Evolutionary conservation across 768 basidiomycete species (phyloP), one percentile per base, ranked within the genome.

Genomic region (Lactarius sp.): DNA sequence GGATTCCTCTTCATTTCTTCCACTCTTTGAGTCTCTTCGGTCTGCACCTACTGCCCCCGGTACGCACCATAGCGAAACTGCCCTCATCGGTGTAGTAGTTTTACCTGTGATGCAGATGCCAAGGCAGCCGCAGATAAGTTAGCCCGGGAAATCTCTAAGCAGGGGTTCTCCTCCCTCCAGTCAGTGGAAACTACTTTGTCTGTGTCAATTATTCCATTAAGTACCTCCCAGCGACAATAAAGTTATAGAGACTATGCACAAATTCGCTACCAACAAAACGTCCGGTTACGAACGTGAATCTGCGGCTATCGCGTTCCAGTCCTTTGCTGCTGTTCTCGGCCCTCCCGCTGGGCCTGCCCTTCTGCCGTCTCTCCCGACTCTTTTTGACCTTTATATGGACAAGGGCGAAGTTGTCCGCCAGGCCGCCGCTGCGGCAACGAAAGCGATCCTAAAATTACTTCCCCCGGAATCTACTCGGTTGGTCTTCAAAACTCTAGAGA

Each of bases 321-420:
- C 90, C 8, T 74, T 95, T 27, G 83, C 88, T 54, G 78, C 76
- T 50, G 78, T 85, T 59, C 80, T 93, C 31, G 94, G 94, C 36
- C 75, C 85, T 22, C 75, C 90, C 6, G 76, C 79, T 59, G 90
- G 84, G 44, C 92, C 93, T 18, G 75, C 90, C 56, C 79, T 97
- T 41, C 79, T 97, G 14, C 80, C 89, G 2, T 87, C 87, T 49
- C 84, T 98, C 58, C 82, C 91, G 18, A 70, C 85, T 46, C 74
- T 98, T 56, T 88, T 88, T 74, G 90, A 94, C 58, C 80, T 94
- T 44, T 87, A 90, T 75, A 88, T 90, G 81, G 96, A 98, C 73
- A 95, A 96, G 74, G 94, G 93, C 66, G 93, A 94, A 58, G 89
- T 94, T 34, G 93, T 98, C 66, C 86, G 94, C 61, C 73, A 76